Conservation (phyloP, 805 yeast genomes). For the Ogataea saltuana region DNA sequence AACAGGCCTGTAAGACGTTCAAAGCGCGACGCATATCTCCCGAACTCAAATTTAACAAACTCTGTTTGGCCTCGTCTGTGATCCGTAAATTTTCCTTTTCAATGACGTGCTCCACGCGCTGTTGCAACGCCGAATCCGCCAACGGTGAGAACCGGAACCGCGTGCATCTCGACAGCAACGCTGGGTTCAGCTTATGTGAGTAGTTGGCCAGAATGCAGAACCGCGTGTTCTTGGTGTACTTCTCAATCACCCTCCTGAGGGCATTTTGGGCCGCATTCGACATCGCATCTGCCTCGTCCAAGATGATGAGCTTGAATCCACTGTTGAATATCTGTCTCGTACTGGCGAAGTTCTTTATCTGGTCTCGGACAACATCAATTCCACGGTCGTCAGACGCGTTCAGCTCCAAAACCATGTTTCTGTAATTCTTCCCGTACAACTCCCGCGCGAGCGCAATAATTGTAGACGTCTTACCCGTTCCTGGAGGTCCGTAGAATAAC, state of each 20-base stretch:
- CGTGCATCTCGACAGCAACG: constrained; percentile 91
- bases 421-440: constrained; percentile 77
- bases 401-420: constrained; percentile 88
- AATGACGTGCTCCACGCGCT: constrained; percentile 68
- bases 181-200: constrained; percentile 94
- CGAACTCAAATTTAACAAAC: constrained; percentile 70
- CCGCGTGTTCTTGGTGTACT: constrained; percentile 91
- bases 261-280: constrained; percentile 85
- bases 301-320: constrained; percentile 85
- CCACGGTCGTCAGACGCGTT: constrained; percentile 98
- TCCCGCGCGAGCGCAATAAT: constrained; percentile 85
- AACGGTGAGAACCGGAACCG: constrained; percentile 91
- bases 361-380: constrained; percentile 96
- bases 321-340: constrained; percentile 88
- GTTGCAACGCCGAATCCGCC: constrained; percentile 61
- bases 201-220: constrained; percentile 95
- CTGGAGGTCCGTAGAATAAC: constrained; percentile 93
- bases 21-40: constrained; percentile 98
- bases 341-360: constrained; percentile 93
- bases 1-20: constrained; percentile 92
- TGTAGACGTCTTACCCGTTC: constrained; percentile 91
- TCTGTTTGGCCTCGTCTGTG: constrained; percentile 55
- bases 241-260: constrained; percentile 80
- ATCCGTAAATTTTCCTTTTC: constrained; percentile 65
- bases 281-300: constrained; percentile 97